These are phyloP conservation scores for Entomortierella lignicola DNA, from an alignment of 192 early-diverging fungal genomes.

Conservation along the genomic window DNA sequence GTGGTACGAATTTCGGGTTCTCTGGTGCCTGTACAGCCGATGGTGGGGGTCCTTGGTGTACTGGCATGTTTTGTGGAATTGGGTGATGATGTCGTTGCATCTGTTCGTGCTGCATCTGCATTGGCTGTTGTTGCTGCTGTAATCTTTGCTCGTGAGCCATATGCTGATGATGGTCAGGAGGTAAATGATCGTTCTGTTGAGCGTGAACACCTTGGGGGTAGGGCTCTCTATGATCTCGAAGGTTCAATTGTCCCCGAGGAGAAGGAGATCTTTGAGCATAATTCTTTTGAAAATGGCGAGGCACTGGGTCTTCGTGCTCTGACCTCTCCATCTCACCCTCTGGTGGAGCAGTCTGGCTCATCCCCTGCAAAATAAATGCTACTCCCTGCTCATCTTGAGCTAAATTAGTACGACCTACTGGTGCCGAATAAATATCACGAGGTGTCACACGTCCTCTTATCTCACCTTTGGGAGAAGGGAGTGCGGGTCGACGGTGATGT, in stretches of 20 bases:
- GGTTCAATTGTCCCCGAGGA: background rate
- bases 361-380: conserved; percentile 24
- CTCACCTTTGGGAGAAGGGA: background rate
- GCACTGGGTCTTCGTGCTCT: background rate
- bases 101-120: conserved; percentile 1
- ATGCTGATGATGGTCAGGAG: conserved; percentile 1
- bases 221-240: conserved; percentile 8
- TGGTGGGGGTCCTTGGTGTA: background rate
- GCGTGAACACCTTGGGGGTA: background rate
- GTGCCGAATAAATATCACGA: background rate
- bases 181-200: conserved; percentile 1
- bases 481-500: background rate
- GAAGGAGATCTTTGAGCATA: conserved; percentile 1
- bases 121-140: conserved; percentile 2
- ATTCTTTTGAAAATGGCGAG: background rate
- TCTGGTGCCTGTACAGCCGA: background rate
- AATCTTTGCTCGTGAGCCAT: background rate
- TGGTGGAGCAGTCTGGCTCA: conserved; percentile 27
- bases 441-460: background rate
- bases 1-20: background rate
- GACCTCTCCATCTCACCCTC: conserved; percentile 5
- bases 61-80: background rate
- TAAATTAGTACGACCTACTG: conserved; percentile 8
- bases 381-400: conserved; percentile 32
- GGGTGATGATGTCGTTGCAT: background rate